phyloP scores from a whole-genome alignment of 352 stramenopile genomes.

The Blastocystis sp. region DNA sequence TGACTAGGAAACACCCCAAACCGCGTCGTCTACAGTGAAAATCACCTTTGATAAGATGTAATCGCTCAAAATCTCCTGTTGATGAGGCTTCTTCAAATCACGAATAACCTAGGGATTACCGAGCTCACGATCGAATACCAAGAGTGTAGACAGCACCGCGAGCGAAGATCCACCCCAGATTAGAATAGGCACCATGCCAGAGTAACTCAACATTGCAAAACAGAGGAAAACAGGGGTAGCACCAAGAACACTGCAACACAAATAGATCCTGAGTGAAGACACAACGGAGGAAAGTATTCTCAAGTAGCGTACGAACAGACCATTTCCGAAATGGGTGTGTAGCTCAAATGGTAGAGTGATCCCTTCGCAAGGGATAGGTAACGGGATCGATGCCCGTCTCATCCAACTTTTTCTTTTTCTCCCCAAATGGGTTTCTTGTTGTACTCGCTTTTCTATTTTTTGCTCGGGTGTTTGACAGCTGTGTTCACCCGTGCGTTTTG shows the following conservation, averaged over 20 bases:
- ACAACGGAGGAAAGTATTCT: neutral
- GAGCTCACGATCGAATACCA: neutral
- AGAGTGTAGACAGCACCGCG: neutral
- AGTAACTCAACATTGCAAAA: too few relatives aligned
- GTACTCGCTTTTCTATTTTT: neutral
- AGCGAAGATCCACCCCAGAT: neutral
- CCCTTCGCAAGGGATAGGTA: slow-evolving; percentile 57
- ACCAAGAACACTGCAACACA: too few relatives aligned
- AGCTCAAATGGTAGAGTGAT: slow-evolving; percentile 58
- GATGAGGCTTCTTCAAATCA: neutral
- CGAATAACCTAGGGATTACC: neutral
- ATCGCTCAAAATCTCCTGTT: neutral
- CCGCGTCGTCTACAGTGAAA: neutral
- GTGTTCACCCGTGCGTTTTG: neutral
- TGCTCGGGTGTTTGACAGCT: neutral
- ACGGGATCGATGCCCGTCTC: slow-evolving; percentile 57
- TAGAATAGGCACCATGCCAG: too few relatives aligned
- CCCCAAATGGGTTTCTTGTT: neutral
- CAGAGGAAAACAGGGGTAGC: too few relatives aligned
- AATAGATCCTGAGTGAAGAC: neutral
- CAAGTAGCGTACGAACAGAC: neutral
- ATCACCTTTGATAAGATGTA: neutral
- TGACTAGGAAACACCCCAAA: neutral
- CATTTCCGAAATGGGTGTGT: slow-evolving; percentile 18
- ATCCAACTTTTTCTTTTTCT: slow-evolving; percentile 56